These are phyloP conservation scores for Knoxdaviesia capensis DNA, from an alignment of 2,329 filamentous ascomycete genomes.

Conservation along the genomic window DNA sequence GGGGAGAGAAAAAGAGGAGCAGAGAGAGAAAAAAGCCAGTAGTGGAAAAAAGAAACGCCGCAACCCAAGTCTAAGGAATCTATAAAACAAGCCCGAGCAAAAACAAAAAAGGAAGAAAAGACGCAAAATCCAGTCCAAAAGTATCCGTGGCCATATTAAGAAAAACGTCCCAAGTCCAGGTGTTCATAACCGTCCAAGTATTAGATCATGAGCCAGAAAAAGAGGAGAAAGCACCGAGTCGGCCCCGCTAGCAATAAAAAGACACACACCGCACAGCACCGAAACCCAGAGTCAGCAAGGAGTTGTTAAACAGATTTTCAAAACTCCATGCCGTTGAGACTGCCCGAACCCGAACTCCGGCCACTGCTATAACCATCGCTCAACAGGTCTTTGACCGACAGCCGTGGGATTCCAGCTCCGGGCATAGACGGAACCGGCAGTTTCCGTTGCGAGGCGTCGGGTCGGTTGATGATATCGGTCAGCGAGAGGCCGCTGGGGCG, in stretches of 20 bases:
- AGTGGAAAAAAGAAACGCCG: neutral
- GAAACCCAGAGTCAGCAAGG: neutral
- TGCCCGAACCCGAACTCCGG: conserved; percentile 58
- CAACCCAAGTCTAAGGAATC: no score
- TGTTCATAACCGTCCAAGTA: no score
- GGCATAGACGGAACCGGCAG: conserved; percentile 80
- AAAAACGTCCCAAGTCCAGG: no score
- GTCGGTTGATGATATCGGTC: conserved; percentile 77
- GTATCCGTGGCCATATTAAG: no score
- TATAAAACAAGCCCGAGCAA: no score
- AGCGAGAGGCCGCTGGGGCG: conserved; percentile 55
- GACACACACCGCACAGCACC: neutral
- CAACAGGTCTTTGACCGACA: conserved; percentile 70
- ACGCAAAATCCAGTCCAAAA: no score
- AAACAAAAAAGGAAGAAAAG: no score
- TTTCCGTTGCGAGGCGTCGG: conserved; percentile 76
- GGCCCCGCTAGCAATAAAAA: neutral
- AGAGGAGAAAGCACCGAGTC: no score
- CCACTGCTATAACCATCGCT: conserved; percentile 45
- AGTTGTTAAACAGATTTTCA: neutral
- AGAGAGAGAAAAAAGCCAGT: neutral
- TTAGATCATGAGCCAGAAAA: no score
- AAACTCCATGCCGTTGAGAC: conserved; percentile 37
- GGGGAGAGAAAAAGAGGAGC: neutral
- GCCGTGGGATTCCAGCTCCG: conserved; percentile 25